A percentile compares a stretch with the other conserved stretches of the same genome.
These are phyloP conservation scores for Carex scoparia DNA, from an alignment of 176 grass and related monocot species.

Conservation along the genomic window DNA sequence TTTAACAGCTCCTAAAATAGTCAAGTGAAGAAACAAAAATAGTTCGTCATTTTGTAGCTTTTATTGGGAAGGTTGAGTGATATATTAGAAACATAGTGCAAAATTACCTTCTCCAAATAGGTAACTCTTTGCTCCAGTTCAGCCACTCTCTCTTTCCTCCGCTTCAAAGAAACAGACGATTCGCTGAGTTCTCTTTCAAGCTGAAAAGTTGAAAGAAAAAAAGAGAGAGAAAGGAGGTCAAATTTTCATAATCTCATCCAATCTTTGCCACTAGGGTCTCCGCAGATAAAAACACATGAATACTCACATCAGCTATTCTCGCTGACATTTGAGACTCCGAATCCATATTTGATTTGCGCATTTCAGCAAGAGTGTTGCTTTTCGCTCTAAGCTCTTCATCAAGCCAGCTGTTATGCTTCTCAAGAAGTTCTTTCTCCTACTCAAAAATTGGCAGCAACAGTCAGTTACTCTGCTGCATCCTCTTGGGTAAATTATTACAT, in stretches of 20 bases:
- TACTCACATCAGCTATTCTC: conserved; percentile 66
- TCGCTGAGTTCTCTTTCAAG: conserved; percentile 79
- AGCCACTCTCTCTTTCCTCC: conserved; percentile 38
- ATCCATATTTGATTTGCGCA: conserved; percentile 73
- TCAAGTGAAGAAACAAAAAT: conserved; percentile 31
- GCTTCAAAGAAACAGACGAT: conserved; percentile 61
- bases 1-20: conserved; percentile 58
- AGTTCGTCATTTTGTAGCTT: conserved; percentile 11
- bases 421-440: conserved; percentile 87
- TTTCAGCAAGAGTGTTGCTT: conserved; percentile 46
- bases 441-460: conserved; percentile 33
- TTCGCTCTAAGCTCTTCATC: conserved; percentile 76
- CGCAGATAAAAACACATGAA: conserved; percentile 16
- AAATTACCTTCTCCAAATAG: conserved; percentile 74
- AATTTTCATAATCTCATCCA: conserved; percentile 8
- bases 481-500: neutral
- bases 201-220: conserved; percentile 31
- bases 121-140: conserved; percentile 75
- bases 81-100: conserved; percentile 10
- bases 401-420: conserved; percentile 79
- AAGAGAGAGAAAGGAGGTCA: neutral
- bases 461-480: neutral
- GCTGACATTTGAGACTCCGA: conserved; percentile 68
- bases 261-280: neutral
- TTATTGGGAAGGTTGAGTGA: neutral